Evolutionary conservation across 345 rosid species (phyloP).

Genomic region (Brassica cretica): DNA sequence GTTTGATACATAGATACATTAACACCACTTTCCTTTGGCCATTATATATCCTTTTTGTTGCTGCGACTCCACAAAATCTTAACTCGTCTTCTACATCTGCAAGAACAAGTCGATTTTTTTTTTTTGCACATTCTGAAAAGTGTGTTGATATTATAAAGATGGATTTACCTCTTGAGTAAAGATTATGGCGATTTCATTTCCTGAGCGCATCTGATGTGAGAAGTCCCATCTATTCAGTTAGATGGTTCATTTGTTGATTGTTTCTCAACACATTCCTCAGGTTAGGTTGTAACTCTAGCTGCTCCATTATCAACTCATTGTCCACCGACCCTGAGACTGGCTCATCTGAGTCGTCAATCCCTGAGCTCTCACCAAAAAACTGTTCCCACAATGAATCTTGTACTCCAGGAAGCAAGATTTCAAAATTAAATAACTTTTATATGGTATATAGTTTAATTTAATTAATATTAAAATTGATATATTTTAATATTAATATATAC

Average conservation of each 20-base stretch:
- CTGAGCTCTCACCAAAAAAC: constrained; percentile 51
- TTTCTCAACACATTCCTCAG: constrained; percentile 46
- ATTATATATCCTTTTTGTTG: background rate
- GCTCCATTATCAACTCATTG: constrained; percentile 40
- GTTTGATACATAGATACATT: constrained; percentile 12
- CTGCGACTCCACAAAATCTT: constrained; percentile 8
- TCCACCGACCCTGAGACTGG: constrained; percentile 46
- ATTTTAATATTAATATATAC: too few species aligned
- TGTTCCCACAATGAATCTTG: constrained; percentile 68
- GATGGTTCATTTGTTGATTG: constrained; percentile 56
- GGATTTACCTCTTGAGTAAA: constrained; percentile 2
- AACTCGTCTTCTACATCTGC: constrained; percentile 25
- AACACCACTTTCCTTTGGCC: constrained; percentile 11
- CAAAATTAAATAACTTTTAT: too few species aligned
- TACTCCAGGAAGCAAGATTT: constrained; percentile 49
- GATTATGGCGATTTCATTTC: constrained; percentile 27
- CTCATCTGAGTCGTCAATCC: constrained; percentile 23
- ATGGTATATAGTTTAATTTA: too few species aligned
- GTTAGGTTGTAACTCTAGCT: background rate
- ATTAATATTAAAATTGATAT: too few species aligned
- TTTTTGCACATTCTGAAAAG: background rate
- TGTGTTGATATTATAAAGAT: background rate
- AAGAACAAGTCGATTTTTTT: background rate
- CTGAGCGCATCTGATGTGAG: constrained; percentile 48
- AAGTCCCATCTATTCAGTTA: constrained; percentile 77